These are phyloP conservation scores for Bonia amplexicaulis DNA, from an alignment of 176 grass and related monocot species.

Conservation along the genomic window DNA sequence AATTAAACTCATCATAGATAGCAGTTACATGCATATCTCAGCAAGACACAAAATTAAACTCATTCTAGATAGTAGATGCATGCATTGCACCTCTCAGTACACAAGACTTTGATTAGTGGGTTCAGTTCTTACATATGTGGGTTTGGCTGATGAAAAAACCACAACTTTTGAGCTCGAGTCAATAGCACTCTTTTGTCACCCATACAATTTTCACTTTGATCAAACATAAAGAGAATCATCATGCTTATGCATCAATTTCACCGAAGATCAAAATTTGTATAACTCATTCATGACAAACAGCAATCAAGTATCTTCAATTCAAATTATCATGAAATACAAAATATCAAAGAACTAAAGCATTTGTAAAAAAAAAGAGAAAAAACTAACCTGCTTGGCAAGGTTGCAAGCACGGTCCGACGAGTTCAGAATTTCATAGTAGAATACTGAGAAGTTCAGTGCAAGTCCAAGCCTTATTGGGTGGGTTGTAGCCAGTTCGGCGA, in stretches of 20 bases:
- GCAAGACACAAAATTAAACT: background rate
- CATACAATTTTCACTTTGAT: background rate
- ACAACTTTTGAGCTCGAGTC: background rate
- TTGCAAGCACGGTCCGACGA: constrained; percentile 54
- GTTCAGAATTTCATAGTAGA: constrained; percentile 61
- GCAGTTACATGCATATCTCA: background rate
- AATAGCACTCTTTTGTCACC: background rate
- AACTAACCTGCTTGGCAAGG: constrained; percentile 57
- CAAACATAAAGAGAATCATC: background rate
- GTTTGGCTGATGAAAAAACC: background rate
- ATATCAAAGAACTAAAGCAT: background rate
- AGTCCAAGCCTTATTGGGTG: constrained; percentile 63
- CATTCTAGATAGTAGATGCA: background rate
- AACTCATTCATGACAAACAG: background rate
- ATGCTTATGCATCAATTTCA: background rate
- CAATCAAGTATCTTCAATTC: background rate
- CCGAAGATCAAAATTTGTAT: background rate
- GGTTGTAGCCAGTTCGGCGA: constrained; percentile 46
- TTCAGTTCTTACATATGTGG: background rate
- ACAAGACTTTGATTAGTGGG: background rate
- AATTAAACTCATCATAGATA: background rate
- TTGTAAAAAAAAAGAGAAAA: background rate
- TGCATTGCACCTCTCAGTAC: background rate
- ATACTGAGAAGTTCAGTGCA: constrained; percentile 59
- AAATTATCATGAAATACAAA: background rate